phyloP scores from a whole-genome alignment of 306 rosid genomes.

The Pyrus betulifolia region DNA sequence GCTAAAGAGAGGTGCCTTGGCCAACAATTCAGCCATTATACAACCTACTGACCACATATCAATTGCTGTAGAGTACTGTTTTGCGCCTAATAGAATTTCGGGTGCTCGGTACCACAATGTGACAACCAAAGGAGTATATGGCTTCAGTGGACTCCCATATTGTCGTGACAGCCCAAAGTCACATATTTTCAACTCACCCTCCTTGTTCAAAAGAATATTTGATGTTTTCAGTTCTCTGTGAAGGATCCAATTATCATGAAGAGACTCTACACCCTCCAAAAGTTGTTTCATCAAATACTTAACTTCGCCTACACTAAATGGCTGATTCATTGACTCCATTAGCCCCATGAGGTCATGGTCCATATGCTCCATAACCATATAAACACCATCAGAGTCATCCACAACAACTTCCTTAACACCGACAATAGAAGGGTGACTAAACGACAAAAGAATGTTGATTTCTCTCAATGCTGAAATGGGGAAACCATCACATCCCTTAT shows the following conservation, averaged over 20 bases:
- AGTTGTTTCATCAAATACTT: conserved; percentile 67
- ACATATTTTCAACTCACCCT: conserved; percentile 77
- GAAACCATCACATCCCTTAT: conserved; percentile 61
- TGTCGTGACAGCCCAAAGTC: conserved; percentile 95
- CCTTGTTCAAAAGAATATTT: conserved; percentile 65
- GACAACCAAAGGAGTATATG: conserved; percentile 80
- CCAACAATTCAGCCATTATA: conserved; percentile 83
- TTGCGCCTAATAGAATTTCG: conserved; percentile 66
- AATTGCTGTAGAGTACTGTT: conserved; percentile 84
- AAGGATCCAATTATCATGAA: conserved; percentile 91
- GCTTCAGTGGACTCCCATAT: conserved; percentile 80
- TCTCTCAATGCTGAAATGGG: conserved; percentile 85
- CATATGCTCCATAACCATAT: conserved; percentile 96
- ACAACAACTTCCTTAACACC: conserved; percentile 86
- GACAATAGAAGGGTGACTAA: conserved; percentile 70
- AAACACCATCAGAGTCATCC: conserved; percentile 64
- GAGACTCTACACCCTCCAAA: conserved; percentile 78
- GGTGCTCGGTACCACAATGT: conserved; percentile 98
- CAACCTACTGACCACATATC: conserved; percentile 99
- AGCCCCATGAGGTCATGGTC: conserved; percentile 71
- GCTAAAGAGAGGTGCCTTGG: conserved; percentile 66
- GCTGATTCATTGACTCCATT: conserved; percentile 55
- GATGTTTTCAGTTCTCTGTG: conserved; percentile 94
- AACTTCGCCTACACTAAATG: conserved; percentile 67
- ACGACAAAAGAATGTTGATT: conserved; percentile 82